phyloP scores from a whole-genome alignment of 2,329 filamentous ascomycete genomes.

The Tolypocladium nubicola region DNA sequence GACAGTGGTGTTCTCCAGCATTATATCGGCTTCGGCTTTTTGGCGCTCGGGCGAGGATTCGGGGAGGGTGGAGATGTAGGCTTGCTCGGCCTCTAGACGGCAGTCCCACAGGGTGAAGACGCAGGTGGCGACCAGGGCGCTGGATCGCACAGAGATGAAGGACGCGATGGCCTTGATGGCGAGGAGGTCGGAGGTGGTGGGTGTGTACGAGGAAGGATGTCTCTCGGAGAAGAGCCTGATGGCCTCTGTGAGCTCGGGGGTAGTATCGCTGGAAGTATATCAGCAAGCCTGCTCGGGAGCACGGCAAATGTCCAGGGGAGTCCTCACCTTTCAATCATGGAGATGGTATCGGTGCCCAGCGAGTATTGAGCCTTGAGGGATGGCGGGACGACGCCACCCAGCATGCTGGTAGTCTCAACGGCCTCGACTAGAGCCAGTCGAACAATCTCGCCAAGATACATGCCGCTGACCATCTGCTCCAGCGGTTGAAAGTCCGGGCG shows the following conservation, averaged over 20 bases:
- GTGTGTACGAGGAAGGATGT: conserved; percentile 34
- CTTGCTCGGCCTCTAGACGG: conserved; percentile 34
- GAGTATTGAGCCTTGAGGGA: conserved; percentile 43
- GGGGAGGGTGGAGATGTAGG: conserved; percentile 19
- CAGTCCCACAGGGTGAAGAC: conserved; percentile 50
- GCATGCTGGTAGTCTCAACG: conserved; percentile 39
- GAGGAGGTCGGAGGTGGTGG: conserved; percentile 36
- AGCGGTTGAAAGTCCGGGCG: conserved; percentile 51
- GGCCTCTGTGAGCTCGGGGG: conserved; percentile 30
- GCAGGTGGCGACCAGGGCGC: conserved; percentile 47
- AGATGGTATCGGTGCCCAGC: conserved; percentile 50
- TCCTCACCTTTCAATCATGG: conserved; percentile 45
- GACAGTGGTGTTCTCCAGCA: conserved; percentile 44
- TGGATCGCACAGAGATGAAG: conserved; percentile 45
- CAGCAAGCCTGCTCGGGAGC: conserved; percentile 5
- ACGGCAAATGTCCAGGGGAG: background rate
- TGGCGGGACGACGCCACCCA: conserved; percentile 46
- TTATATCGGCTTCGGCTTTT: conserved; percentile 40
- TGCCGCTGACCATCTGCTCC: conserved; percentile 53
- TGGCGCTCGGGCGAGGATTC: conserved; percentile 22
- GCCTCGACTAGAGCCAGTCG: conserved; percentile 49
- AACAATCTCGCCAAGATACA: conserved; percentile 56
- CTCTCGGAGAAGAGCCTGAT: conserved; percentile 35
- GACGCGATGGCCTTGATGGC: conserved; percentile 42
- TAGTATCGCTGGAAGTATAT: conserved; percentile 30